Conservation (phyloP, 495 filamentous ascomycete species). For the Annulohypoxylon stygium region DNA sequence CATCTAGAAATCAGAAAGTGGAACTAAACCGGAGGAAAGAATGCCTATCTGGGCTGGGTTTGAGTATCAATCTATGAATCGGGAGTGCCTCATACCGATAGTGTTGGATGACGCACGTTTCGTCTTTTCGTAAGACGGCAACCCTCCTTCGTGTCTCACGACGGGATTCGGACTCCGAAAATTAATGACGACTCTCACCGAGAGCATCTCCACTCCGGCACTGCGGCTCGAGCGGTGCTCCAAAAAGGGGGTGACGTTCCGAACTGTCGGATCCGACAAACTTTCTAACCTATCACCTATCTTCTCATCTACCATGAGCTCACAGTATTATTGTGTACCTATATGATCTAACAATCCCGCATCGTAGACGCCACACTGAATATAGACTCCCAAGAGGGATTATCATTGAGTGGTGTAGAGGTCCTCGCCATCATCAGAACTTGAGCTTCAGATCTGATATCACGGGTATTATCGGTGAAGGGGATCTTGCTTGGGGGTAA, state of each 20-base stretch:
- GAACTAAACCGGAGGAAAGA: not conserved
- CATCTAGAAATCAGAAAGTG: not conserved
- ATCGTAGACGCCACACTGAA: no score
- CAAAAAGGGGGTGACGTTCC: not conserved
- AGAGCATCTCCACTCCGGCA: not conserved
- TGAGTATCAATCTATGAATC: not conserved
- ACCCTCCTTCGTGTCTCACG: constrained; percentile 10
- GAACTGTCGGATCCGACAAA: not conserved
- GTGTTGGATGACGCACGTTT: not conserved
- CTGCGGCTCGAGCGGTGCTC: not conserved
- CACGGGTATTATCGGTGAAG: no score
- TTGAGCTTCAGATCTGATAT: no score
- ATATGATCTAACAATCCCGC: no score
- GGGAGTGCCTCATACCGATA: not conserved
- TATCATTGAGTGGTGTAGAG: no score
- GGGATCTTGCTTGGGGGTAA: no score
- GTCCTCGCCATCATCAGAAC: no score
- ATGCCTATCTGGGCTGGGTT: not conserved
- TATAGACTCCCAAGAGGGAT: no score
- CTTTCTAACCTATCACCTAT: no score
- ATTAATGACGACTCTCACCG: not conserved
- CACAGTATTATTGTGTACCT: no score
- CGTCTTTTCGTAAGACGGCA: not conserved
- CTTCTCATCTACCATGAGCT: no score
- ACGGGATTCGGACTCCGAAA: not conserved